Evolutionary conservation across 2,329 filamentous ascomycete species (phyloP), one percentile per base, ranked within the genome.

Genomic region (Aspergillaceae sp.): DNA sequence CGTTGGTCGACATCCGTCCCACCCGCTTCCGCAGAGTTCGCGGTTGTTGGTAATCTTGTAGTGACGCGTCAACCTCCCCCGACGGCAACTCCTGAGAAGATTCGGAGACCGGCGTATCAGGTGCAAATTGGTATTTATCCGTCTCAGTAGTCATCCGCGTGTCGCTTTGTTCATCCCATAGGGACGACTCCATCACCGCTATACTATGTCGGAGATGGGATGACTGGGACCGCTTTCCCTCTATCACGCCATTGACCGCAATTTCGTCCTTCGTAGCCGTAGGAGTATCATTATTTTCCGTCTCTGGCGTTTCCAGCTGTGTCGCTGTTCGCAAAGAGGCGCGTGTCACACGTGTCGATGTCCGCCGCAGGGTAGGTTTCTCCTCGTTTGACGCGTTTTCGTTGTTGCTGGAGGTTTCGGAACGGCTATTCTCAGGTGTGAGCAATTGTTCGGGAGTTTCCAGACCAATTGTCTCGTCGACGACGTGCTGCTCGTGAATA

Each of bases 401-500:
- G 53, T 63, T 63, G 51, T 64, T 65, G 53, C 66, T 70, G 4
- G 67, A 68, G 2, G 65, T 68, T 46, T 70, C 67, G n/a, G 67
- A 71, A 44, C 63, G 65, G 49, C 68, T 70, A 36, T 67, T 67
- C 45, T 69, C 67, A 44, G 68, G 68, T 2, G 68, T 70, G 11
- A 70, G 58, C n/a, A 69, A 59, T 49, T 68, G 64, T 53, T 65
- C 64, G 11, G 64, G 58, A 11, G 65, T 58, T 42, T 68, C 63
- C 34, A 66, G 56, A 41, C 52, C 58, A 53, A 61, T 64, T 45
- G 55, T 53, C 45, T 63, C 60, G 43, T 64, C 58, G 46, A 52
- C 44, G 47, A 19, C 19, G 19, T 19, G 19, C 19, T 50, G 56
- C 43, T 59, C 57, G 48, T 59, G 57, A 8, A 38, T 38, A 41